Evolutionary conservation across 2,329 filamentous ascomycete species (phyloP), one percentile per base, ranked within the genome.

Genomic region (Phaeosphaeriaceae sp.): DNA sequence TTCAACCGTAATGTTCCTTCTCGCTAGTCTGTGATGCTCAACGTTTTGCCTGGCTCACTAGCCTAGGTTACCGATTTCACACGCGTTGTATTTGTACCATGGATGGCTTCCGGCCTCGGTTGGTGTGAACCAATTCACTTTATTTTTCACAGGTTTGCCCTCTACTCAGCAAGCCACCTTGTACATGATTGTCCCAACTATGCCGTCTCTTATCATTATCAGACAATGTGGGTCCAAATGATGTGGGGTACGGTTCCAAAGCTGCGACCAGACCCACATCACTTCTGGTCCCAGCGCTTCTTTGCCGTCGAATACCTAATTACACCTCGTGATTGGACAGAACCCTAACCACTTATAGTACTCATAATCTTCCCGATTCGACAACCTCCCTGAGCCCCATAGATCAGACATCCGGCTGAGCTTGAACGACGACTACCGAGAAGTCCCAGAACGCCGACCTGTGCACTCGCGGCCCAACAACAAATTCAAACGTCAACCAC

Each of bases 1-100:
- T 38, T 37, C 21, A 45, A 42, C 53, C 34, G 26, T 54, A 58
- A 50, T 54, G 45, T 34, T 58, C 52, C 56, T 56, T 51, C 38
- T 40, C 43, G 43, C 37, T 28, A 44, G 42, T 39, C 39, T 43
- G 41, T 30, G 33, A 11, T 29, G 28, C 38, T 43, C 41, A 42
- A 46, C 36, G 32, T 26, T 30, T 21, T 30, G 33, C 52, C 23
- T 26, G 5, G 23, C 23, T 38, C 23, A 43, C 13, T 20, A 36
- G 29, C 36, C 23, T 26, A 26, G 23, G 18, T 28, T 3, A 16
- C 26, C 17, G 26, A 21, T 13, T 15, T 17, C 21, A 53, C 50
- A 50, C 43, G 51, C 23, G 23, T 59, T 42, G 42, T 39, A 41
- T 34, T 37, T 17, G 34, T 32, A 20, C 32, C 34, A 12, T 48